phyloP scores from a whole-genome alignment of 1,284 basidiomycete species.

The Cystobasidiaceae sp. region DNA sequence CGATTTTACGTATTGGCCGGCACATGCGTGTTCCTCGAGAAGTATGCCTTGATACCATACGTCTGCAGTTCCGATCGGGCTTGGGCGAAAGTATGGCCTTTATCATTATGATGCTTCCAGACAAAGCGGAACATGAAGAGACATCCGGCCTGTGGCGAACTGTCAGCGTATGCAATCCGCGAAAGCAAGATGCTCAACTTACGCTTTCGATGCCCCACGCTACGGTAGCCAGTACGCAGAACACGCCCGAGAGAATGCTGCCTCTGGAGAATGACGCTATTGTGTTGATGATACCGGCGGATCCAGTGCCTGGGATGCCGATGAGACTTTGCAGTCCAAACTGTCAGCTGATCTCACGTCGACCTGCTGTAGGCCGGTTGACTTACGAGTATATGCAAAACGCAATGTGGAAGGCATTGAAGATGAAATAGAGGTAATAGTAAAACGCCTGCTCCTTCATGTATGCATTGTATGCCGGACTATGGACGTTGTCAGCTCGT shows the following conservation, averaged over 20 bases:
- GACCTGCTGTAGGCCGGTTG: too few species aligned
- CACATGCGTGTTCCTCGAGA: conserved; percentile 26
- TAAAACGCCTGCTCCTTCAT: conserved; percentile 69
- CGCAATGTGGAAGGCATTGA: conserved; percentile 84
- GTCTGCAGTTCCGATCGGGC: conserved; percentile 77
- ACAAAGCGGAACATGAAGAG: conserved; percentile 54
- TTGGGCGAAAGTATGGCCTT: conserved; percentile 72
- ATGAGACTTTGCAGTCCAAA: conserved; percentile 42
- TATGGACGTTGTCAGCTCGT: background rate
- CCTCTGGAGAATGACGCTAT: conserved; percentile 40
- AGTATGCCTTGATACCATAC: conserved; percentile 63
- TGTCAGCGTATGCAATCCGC: background rate
- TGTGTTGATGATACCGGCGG: conserved; percentile 89
- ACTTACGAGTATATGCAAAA: conserved; percentile 83
- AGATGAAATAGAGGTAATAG: conserved; percentile 82
- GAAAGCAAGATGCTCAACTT: conserved; percentile 60
- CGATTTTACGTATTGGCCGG: conserved; percentile 7
- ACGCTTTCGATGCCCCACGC: conserved; percentile 83
- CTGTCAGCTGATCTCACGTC: conserved; percentile 56
- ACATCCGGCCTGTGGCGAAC: conserved; percentile 22
- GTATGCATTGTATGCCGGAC: conserved; percentile 53
- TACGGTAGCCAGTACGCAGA: conserved; percentile 71
- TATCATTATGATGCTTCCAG: conserved; percentile 73
- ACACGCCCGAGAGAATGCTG: conserved; percentile 64
- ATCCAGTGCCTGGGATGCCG: conserved; percentile 66